These are phyloP conservation scores for Saccharomycopsis fermentans DNA, from an alignment of 805 yeast genomes.

Conservation along the genomic window DNA sequence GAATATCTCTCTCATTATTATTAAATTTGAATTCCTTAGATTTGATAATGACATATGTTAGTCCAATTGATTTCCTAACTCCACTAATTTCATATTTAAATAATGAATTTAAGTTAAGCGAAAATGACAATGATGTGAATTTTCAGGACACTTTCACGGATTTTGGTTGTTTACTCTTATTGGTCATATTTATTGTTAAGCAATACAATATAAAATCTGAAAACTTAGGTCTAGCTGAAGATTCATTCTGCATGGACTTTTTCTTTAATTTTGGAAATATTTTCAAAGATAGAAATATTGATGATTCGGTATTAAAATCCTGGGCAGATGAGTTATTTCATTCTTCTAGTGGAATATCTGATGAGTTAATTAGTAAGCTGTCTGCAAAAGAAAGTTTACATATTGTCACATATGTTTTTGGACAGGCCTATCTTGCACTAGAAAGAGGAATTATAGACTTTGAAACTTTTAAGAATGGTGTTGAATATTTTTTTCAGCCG, in stretches of 20 bases:
- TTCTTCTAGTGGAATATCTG: constrained; percentile 70
- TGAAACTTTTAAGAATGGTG: constrained; percentile 59
- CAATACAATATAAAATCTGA: constrained; percentile 29
- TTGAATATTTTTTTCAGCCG: constrained; percentile 80
- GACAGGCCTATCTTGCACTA: constrained; percentile 58
- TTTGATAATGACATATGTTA: constrained; percentile 33
- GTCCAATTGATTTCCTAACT: constrained; percentile 34
- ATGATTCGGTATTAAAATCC: constrained; percentile 34
- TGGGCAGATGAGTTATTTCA: constrained; percentile 82
- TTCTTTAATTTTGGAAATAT: constrained; percentile 13
- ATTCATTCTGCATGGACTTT: constrained; percentile 10
- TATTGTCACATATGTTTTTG: constrained; percentile 63
- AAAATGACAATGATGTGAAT: constrained; percentile 42
- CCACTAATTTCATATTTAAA: constrained; percentile 47
- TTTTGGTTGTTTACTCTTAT: constrained; percentile 50
- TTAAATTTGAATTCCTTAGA: constrained; percentile 34
- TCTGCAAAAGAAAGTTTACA: constrained; percentile 57
- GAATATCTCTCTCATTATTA: constrained; percentile 43
- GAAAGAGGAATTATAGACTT: constrained; percentile 44
- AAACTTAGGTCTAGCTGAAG: constrained; percentile 18
- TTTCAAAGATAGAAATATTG: neutral
- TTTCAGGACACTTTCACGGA: constrained; percentile 61
- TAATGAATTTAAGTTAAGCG: constrained; percentile 20
- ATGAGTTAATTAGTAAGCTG: constrained; percentile 61
- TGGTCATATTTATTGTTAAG: constrained; percentile 32